Evolutionary conservation across 192 early-diverging fungal species (phyloP), one percentile per base, ranked within the genome.

Genomic region (Coemansia nantahalensis): DNA sequence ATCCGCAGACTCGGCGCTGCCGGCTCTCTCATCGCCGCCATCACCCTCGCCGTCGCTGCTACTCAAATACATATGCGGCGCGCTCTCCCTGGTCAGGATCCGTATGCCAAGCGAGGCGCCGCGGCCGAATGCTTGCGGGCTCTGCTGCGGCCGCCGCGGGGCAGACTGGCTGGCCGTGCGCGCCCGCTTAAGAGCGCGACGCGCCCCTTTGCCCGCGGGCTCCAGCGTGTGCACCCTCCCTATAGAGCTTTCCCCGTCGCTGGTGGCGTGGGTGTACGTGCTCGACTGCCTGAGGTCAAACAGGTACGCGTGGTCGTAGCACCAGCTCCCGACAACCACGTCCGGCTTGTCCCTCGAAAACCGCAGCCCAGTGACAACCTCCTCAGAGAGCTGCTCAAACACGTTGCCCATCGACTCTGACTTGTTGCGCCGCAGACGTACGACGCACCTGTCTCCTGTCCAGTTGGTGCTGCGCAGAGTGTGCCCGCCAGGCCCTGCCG

Each of bases 251-350:
- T 1, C n/a, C 13, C 6, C 24, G 13, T 32, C 18, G 21, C 32
- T 34, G 8, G 52, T 16, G 14, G 65, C 59, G 26, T 37, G 38
- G 14, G 42, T 51, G 33, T 63, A 70, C 12, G 56, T 43, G 9
- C 35, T 48, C 26, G 60, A 68, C 18, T 45, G 40, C 19, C 64
- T 60, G 16, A 83, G 71, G 41, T 84, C 69, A 65, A 85, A 85
- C 26, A 84, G 35, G 44, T 83, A 83, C 4, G 82, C 61, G 22
- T 56, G 48, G 38, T 78, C 71, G 6, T 73, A 73, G 52, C 74
- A 73, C 84, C 84, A 85, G 31, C 79, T 83, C 8, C 79, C 82
- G 32, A 83, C 38, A 13, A 85, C 49, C 36, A 81, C 60, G 33
- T 61, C 51, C 9, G 70, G 36, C 9, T 39, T 39, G 54, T 65